phyloP scores from a whole-genome alignment of 768 basidiomycete genomes.

The Phylloporus sp. region DNA sequence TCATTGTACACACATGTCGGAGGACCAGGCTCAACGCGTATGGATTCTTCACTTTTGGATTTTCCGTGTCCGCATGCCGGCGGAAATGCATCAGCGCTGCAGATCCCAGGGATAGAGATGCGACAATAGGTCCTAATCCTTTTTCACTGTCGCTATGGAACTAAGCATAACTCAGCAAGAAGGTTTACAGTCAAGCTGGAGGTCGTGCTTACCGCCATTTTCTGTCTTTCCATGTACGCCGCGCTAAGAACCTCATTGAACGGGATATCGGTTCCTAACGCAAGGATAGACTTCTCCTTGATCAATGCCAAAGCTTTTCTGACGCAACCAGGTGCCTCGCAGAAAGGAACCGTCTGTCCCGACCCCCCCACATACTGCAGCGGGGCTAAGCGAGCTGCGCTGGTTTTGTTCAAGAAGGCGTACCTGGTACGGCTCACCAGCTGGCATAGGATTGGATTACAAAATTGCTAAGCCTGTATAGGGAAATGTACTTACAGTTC shows the following conservation, averaged over 20 bases:
- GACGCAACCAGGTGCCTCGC: slow-evolving; percentile 55
- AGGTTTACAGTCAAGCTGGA: background rate
- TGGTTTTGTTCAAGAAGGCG: slow-evolving; percentile 3
- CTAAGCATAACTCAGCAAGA: slow-evolving; percentile 33
- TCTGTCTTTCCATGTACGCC: slow-evolving; percentile 82
- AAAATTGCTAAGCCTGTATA: background rate
- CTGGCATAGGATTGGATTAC: slow-evolving; percentile 33
- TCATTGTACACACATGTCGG: slow-evolving; percentile 49
- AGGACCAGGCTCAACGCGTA: slow-evolving; percentile 53
- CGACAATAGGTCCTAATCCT: slow-evolving; percentile 68
- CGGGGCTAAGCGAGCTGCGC: slow-evolving; percentile 6
- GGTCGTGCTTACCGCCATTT: slow-evolving; percentile 60
- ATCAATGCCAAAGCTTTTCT: slow-evolving; percentile 55
- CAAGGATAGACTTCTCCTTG: slow-evolving; percentile 44
- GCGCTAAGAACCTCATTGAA: slow-evolving; percentile 82
- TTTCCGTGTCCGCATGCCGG: slow-evolving; percentile 36
- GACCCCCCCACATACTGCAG: slow-evolving; percentile 73
- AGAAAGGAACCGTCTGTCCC: slow-evolving; percentile 64
- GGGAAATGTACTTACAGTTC: slow-evolving; percentile 51
- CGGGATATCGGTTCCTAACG: slow-evolving; percentile 34
- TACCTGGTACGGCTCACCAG: slow-evolving; percentile 78
- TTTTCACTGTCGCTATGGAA: slow-evolving; percentile 77
- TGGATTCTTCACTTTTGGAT: slow-evolving; percentile 20
- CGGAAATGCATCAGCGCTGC: slow-evolving; percentile 80
- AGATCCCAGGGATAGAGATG: slow-evolving; percentile 72